Conservation (phyloP, 140 eudicot species). For the Senecio squalidus region DNA sequence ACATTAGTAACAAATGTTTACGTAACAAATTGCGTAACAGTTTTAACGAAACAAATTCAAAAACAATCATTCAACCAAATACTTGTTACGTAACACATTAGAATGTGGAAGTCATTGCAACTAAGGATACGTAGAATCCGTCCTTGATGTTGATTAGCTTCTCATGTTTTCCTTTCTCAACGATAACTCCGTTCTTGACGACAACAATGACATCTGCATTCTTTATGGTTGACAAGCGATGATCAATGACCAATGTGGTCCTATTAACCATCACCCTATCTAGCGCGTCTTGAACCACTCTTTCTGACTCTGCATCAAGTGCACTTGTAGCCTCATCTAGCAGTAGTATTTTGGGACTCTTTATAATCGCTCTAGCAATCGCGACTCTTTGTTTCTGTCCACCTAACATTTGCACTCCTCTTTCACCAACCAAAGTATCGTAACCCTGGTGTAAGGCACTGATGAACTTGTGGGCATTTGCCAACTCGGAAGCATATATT, state of each 20-base stretch:
- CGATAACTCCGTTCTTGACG: constrained; percentile 54
- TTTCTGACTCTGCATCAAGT: constrained; percentile 73
- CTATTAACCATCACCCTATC: constrained; percentile 58
- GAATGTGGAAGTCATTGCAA: too few relatives aligned
- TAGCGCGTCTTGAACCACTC: constrained; percentile 66
- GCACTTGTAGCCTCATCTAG: constrained; percentile 83
- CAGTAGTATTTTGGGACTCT: constrained; percentile 61
- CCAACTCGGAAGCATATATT: constrained; percentile 64
- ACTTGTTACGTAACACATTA: too few relatives aligned
- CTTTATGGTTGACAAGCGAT: constrained; percentile 57
- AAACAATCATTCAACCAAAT: neutral
- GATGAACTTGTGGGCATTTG: constrained; percentile 81
- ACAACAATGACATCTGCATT: constrained; percentile 56
- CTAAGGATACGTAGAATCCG: constrained; percentile 60
- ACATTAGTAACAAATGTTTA: too few relatives aligned
- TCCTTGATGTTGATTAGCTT: constrained; percentile 42
- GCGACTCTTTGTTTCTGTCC: constrained; percentile 88
- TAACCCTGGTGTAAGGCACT: constrained; percentile 71
- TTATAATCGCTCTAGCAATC: constrained; percentile 67
- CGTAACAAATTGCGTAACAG: too few relatives aligned
- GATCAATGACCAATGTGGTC: constrained; percentile 74
- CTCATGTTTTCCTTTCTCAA: constrained; percentile 73
- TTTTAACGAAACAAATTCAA: too few relatives aligned
- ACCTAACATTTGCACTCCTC: constrained; percentile 71
- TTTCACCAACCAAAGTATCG: constrained; percentile 69